Evolutionary conservation across 495 filamentous ascomycete genomes (phyloP), one percentile per base, ranked within the genome.

Genomic region (Trichoderma reesei): DNA sequence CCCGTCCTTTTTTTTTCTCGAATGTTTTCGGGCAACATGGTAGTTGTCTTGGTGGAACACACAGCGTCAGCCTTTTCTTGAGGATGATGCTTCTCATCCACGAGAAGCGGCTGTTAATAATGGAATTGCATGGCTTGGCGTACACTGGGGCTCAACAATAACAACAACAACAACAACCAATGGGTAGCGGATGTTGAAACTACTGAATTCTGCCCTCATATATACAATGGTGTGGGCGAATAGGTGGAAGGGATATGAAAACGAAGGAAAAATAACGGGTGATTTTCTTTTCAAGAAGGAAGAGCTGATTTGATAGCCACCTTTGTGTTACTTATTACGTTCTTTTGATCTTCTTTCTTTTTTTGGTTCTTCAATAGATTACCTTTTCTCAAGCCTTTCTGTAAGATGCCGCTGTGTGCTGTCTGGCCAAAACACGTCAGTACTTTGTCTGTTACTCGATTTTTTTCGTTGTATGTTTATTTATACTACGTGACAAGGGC

Each of bases 51-150:
- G 51, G 51, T 56, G 51, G n/a, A 34, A 6, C 26, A 56, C 3
- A 10, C 51, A 56, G 20, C 26, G 51, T 26, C 34, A 5, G 31
- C 51, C 26, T 56, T 39, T 39, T 56, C 31, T 20, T 56, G 51
- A 56, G 31, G 31, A 7, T 16, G 13, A 11, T 44, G 8, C 9
- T 51, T 51, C 11, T 34, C 26, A 33, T 33, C 34, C 20, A 56
- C 51, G 51, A n/a, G 20, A 56, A 56, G 51, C 51, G 34, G 51
- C 51, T 56, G 51, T 56, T 56, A 56, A 56, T 56, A n/a, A n/a
- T n/a, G n/a, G n/a, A n/a, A 31, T 56, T 56, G 51, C 51, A 56
- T 56, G 51, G 51, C 51, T 56, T 56, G 51, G 51, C 51, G 51
- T 14, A 56, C 31, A 11, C 14, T 14, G 51, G 20, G 51, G 20